Evolutionary conservation across 768 basidiomycete species (phyloP).

Genomic region (Pleurotus pulmonarius): DNA sequence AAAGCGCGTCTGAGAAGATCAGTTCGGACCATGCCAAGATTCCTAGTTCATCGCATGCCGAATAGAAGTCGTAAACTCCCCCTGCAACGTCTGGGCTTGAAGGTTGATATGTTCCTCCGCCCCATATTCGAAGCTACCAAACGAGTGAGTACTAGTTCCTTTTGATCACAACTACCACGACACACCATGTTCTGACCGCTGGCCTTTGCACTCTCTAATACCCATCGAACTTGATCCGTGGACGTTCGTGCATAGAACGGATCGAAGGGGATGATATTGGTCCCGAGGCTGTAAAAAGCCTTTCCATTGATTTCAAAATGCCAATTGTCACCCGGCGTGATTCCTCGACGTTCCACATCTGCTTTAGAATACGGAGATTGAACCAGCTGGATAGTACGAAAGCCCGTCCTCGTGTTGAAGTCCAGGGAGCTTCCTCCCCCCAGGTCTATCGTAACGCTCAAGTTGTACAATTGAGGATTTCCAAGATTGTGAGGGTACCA

Average conservation of each 20-base stretch:
- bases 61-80: slow-evolving; percentile 55
- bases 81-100: slow-evolving; percentile 32
- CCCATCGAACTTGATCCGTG: slow-evolving; percentile 48
- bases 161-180: too few species aligned
- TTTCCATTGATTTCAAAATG: slow-evolving; percentile 58
- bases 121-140: slow-evolving; percentile 53
- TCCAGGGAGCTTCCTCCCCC: slow-evolving; percentile 19
- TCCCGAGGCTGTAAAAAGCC: slow-evolving; percentile 51
- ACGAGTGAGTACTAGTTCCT: not conserved
- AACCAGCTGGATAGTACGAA: slow-evolving; percentile 54
- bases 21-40: slow-evolving; percentile 62
- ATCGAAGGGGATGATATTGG: slow-evolving; percentile 60
- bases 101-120: slow-evolving; percentile 52
- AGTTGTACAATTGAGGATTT: slow-evolving; percentile 49
- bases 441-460: slow-evolving; percentile 37
- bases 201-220: slow-evolving; percentile 49
- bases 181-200: slow-evolving; percentile 60
- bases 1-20: slow-evolving; percentile 54
- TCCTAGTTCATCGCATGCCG: slow-evolving; percentile 55
- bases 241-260: slow-evolving; percentile 52
- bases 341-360: slow-evolving; percentile 41
- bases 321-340: slow-evolving; percentile 59
- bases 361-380: slow-evolving; percentile 43
- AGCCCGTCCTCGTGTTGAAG: slow-evolving; percentile 47
- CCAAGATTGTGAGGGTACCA: slow-evolving; percentile 59